Base-by-base conservation (phyloP, 139 green algal genomes). In the Chlorella sorokiniana region DNA sequence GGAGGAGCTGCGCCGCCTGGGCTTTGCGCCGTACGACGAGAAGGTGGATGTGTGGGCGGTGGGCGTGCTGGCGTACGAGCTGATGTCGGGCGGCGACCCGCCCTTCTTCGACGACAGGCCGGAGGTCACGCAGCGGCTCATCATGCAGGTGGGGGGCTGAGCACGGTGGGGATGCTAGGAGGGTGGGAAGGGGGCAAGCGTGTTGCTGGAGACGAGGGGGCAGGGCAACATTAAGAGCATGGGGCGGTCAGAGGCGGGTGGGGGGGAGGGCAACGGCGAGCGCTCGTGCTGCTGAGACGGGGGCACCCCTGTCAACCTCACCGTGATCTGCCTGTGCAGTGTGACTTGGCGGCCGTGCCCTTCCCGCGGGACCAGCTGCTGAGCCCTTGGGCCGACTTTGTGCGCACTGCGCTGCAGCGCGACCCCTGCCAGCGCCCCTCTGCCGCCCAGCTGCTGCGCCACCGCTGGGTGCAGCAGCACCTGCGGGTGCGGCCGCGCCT, bases 21-120 rank as follows among this genome's bases (percentile, higher is more conserved):
- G 82, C 64, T 88, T 96, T 54, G 79, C 78, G n/a, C 89, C 92
- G 3, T 97, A 95, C 85, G 87, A 88, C 22, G 68, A 84, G 35
- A 87, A 89, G 44, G 83, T 89, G 56, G 88, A 92, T 62, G 88
- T 96, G 11, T 97, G 94, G 94, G 93, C 93, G 20, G 87, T 93
- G 41, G 94, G 94, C 14, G 91, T 95, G 52, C 86, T 97, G 78
- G 92, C 92, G 0, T 97, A 96, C 63, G 93, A 97, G 90, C 88
- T 96, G 51, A 84, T 97, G 54, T 86, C 89, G 48, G 91, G 92
- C 25, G 72, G 72, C 5, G 27, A 68, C n/a, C 80, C 90, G 11
- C 89, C 90, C 16, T 92, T 92, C 52, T 82, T 70, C 61, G 83
- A 95, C 2, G 93, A 95, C 51, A 89, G 92, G 33, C 91, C 95